Evolutionary conservation across 1,139 yeast species (phyloP).

Genomic region (Pneumocystis canis): DNA sequence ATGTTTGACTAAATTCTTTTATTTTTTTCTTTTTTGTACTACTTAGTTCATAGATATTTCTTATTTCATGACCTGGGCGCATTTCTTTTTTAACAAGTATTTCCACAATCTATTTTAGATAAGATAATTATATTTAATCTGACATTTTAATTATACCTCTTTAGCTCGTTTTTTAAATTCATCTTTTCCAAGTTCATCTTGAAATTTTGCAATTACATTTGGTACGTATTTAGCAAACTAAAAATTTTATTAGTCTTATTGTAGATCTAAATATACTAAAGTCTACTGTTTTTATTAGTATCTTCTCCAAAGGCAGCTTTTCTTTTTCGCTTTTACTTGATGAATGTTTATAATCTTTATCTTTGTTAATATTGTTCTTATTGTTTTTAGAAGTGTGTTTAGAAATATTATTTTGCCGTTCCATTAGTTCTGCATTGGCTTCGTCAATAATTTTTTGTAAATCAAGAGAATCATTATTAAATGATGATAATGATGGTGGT

Average conservation of each 20-base stretch:
- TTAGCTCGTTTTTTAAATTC: conserved; percentile 63
- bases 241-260: background rate
- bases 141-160: conserved; percentile 51
- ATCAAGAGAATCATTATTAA: conserved; percentile 18
- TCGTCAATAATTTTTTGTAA: conserved; percentile 31
- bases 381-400: conserved; percentile 14
- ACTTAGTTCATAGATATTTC: conserved; percentile 36
- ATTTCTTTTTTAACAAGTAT: conserved; percentile 18
- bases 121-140: conserved; percentile 4
- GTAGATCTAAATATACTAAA: background rate
- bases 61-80: conserved; percentile 17
- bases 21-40: conserved; percentile 54
- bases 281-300: background rate
- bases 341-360: conserved; percentile 16
- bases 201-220: conserved; percentile 52
- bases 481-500: conserved; percentile 5
- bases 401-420: conserved; percentile 16
- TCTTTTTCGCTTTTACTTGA: conserved; percentile 12
- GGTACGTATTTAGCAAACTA: conserved; percentile 65
- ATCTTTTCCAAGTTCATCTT: conserved; percentile 50
- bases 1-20: conserved; percentile 45
- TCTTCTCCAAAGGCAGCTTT: conserved; percentile 7
- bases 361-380: conserved; percentile 17
- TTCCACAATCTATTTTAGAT: conserved; percentile 14
- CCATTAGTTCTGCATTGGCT: conserved; percentile 24